phyloP scores from a whole-genome alignment of 2,329 filamentous ascomycete genomes.

The Fusarium brevicatenulatum region DNA sequence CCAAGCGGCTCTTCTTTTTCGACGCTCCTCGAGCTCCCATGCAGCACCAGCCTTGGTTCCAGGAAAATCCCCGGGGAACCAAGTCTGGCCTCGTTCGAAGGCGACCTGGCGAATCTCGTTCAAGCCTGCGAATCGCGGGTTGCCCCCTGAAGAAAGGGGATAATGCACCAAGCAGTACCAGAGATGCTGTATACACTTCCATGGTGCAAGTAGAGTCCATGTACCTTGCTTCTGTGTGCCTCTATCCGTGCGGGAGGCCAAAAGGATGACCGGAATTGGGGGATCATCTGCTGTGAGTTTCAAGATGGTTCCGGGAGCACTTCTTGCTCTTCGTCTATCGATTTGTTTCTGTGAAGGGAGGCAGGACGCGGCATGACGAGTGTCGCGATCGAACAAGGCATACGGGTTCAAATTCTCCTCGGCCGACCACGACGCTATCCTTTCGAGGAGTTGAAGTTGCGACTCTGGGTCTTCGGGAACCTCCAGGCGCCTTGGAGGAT shows the following conservation, averaged over 20 bases:
- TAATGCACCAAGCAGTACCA: constrained; percentile 90
- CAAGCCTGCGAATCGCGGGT: constrained; percentile 83
- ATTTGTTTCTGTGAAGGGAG: constrained; percentile 82
- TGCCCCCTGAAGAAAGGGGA: constrained; percentile 81
- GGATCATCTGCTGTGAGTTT: constrained; percentile 71
- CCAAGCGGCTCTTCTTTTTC: constrained; percentile 83
- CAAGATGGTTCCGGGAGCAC: constrained; percentile 71
- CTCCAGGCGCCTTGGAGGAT: constrained; percentile 73
- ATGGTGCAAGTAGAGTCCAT: constrained; percentile 88
- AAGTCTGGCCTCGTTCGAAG: constrained; percentile 81
- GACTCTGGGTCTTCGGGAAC: constrained; percentile 52
- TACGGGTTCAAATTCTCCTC: constrained; percentile 61
- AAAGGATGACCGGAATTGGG: constrained; percentile 78
- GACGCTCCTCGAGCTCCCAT: constrained; percentile 76
- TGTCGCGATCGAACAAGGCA: constrained; percentile 74
- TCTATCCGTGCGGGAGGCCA: constrained; percentile 65
- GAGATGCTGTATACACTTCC: constrained; percentile 85
- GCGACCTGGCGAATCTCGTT: constrained; percentile 81
- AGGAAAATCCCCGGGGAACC: constrained; percentile 88
- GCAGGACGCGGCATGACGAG: constrained; percentile 71
- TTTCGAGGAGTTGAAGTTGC: constrained; percentile 62
- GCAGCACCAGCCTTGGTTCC: constrained; percentile 80
- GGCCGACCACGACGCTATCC: constrained; percentile 74
- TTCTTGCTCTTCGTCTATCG: constrained; percentile 76
- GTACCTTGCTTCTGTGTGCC: constrained; percentile 68